These are phyloP conservation scores for Phytophthora uliginosa DNA, from an alignment of 352 stramenopile genomes.

Conservation along the genomic window DNA sequence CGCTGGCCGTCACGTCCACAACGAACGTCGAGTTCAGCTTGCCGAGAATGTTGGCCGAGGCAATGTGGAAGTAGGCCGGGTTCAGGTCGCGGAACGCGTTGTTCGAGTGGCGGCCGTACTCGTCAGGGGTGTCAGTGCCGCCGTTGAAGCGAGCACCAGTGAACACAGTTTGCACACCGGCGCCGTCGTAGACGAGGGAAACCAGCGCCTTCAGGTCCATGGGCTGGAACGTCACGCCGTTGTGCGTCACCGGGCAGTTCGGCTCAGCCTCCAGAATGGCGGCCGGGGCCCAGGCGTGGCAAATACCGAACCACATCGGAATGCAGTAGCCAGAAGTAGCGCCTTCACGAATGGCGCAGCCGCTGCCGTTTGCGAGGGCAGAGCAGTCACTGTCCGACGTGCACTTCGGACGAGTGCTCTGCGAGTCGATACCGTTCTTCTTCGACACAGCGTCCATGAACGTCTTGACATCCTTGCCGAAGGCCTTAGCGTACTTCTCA, in stretches of 20 bases:
- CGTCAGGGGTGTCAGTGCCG: constrained; percentile 27
- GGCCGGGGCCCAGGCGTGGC: constrained; percentile 43
- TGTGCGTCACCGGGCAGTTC: constrained; percentile 37
- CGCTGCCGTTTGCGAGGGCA: constrained; percentile 14
- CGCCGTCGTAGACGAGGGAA: constrained; percentile 42
- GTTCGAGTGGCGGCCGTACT: constrained; percentile 56
- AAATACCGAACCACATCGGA: constrained; percentile 42
- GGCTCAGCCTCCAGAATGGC: constrained; percentile 42
- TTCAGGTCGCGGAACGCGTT: constrained; percentile 52
- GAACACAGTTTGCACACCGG: constrained; percentile 42
- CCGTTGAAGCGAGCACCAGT: constrained; percentile 50
- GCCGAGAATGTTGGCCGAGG: constrained; percentile 51
- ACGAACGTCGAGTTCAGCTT: constrained; percentile 54
- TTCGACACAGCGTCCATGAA: constrained; percentile 49
- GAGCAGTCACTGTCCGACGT: constrained; percentile 31
- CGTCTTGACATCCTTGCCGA: constrained; percentile 34
- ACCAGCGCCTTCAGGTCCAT: constrained; percentile 24
- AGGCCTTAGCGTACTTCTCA: constrained; percentile 53
- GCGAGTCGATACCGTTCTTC: constrained; percentile 35
- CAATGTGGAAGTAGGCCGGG: constrained; percentile 58
- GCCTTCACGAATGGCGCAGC: constrained; percentile 29
- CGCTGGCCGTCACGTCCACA: constrained; percentile 40
- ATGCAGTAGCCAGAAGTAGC: constrained; percentile 41
- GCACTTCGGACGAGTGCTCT: constrained; percentile 19
- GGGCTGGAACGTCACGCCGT: constrained; percentile 46